phyloP scores from a whole-genome alignment of 768 basidiomycete genomes.

The Pleurotus sapidus region DNA sequence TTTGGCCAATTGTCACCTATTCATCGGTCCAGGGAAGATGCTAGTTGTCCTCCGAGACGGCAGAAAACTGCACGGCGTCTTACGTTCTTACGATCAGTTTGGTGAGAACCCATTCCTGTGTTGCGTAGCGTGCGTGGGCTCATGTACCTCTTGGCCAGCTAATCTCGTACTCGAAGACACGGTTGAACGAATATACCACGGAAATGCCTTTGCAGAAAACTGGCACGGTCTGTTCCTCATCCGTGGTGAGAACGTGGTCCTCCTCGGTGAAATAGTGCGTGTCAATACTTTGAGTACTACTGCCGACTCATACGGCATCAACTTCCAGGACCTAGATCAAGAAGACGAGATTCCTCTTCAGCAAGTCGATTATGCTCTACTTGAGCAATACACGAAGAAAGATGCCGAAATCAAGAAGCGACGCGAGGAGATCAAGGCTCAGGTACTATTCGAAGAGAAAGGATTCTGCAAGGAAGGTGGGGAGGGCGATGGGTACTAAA shows the following conservation, averaged over 20 bases:
- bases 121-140: conserved; percentile 1
- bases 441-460: conserved; percentile 76
- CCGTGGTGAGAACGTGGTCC: conserved; percentile 96
- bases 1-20: conserved; percentile 18
- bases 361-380: conserved; percentile 67
- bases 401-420: conserved; percentile 74
- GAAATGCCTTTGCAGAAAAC: conserved; percentile 82
- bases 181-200: conserved; percentile 92
- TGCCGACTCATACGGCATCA: conserved; percentile 6
- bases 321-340: conserved; percentile 77
- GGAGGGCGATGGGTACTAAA: conserved; percentile 93
- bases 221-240: conserved; percentile 91
- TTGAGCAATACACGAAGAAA: conserved; percentile 70
- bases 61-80: conserved; percentile 91
- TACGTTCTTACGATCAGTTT: conserved; percentile 98
- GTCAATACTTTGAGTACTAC: conserved; percentile 4
- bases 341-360: conserved; percentile 85
- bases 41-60: conserved; percentile 96
- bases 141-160: conserved; percentile 45
- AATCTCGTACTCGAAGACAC: conserved; percentile 97
- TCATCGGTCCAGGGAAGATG: conserved; percentile 84
- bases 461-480: conserved; percentile 96
- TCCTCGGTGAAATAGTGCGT: conserved; percentile 94
- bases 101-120: conserved; percentile 49
- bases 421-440: conserved; percentile 80